Conservation (phyloP, 352 stramenopile genomes). For the Phytophthora pisi region DNA sequence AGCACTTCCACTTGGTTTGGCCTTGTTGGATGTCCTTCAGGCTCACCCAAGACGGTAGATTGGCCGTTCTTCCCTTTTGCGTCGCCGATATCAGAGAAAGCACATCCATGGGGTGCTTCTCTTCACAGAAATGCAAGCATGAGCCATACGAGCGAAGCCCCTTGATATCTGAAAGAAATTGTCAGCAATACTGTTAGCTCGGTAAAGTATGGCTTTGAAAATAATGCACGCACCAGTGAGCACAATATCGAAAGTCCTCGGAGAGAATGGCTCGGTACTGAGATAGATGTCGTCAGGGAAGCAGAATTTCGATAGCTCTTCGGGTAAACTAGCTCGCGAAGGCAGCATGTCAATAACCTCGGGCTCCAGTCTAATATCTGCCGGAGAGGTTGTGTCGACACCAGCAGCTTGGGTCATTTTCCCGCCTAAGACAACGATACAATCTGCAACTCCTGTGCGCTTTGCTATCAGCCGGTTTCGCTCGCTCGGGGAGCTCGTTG, state of each 20-base stretch:
- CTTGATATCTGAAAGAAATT: conserved; percentile 49
- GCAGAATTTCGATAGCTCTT: conserved; percentile 78
- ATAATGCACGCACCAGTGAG: conserved; percentile 50
- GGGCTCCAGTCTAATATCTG: conserved; percentile 57
- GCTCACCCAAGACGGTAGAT: conserved; percentile 68
- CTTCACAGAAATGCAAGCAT: conserved; percentile 70
- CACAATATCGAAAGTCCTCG: conserved; percentile 69
- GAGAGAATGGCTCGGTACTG: conserved; percentile 42
- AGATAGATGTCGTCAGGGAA: conserved; percentile 67
- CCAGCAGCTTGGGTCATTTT: conserved; percentile 45
- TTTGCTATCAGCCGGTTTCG: conserved; percentile 19
- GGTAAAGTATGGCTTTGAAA: not conserved
- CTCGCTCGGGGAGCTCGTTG: conserved; percentile 12
- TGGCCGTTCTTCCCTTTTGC: conserved; percentile 47
- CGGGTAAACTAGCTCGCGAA: conserved; percentile 47
- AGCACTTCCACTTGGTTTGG: conserved; percentile 58
- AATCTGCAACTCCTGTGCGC: conserved; percentile 50
- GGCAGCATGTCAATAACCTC: conserved; percentile 62
- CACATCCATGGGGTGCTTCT: conserved; percentile 66
- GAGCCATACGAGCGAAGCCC: conserved; percentile 59
- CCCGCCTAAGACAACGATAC: conserved; percentile 60
- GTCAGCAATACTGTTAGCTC: too few relatives aligned
- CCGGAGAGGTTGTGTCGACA: conserved; percentile 41
- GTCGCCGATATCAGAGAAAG: conserved; percentile 60
- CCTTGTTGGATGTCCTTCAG: conserved; percentile 74